phyloP scores from a whole-genome alignment of 78 protist genomes.

The Corallochytrium limacisporum region DNA sequence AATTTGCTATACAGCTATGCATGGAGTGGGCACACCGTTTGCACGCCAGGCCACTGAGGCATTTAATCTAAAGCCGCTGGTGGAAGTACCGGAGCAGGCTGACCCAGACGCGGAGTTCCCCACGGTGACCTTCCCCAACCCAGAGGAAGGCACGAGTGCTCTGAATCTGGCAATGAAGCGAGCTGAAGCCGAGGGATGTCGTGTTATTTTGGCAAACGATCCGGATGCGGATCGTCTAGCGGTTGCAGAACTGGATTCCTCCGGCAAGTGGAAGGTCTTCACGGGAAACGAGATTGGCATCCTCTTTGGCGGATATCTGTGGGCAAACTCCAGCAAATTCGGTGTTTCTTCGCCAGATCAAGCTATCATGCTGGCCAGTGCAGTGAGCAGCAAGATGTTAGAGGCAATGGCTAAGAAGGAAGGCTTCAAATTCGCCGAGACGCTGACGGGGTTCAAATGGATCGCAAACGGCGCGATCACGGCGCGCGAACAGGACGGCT shows the following conservation, averaged over 20 bases:
- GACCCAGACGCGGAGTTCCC: constrained; percentile 94
- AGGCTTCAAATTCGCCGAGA: constrained; percentile 65
- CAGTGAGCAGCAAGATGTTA: constrained; percentile 76
- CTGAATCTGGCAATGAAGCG: constrained; percentile 53
- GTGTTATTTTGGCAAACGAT: constrained; percentile 90
- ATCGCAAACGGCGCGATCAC: constrained; percentile 75
- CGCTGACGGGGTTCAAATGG: constrained; percentile 98
- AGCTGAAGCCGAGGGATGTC: constrained; percentile 51
- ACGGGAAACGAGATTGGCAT: constrained; percentile 93
- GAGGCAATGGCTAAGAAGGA: constrained; percentile 61
- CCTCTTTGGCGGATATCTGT: constrained; percentile 79
- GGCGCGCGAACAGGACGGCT: constrained; percentile 28
- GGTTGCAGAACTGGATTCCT: too few species aligned
- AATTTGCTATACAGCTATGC: constrained; percentile 88
- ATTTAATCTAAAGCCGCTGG: constrained; percentile 28
- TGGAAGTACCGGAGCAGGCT: constrained; percentile 44
- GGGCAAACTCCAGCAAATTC: neutral
- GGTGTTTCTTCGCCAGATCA: too few species aligned
- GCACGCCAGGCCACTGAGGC: constrained; percentile 26
- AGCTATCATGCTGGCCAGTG: constrained; percentile 57
- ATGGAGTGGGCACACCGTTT: constrained; percentile 88
- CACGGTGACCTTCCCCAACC: constrained; percentile 93
- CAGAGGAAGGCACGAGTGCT: constrained; percentile 88
- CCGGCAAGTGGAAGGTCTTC: constrained; percentile 81
- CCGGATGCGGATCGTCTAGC: constrained; percentile 98